phyloP scores from a whole-genome alignment of 257 asterid genomes.

The Fraxinus cuspidata region DNA sequence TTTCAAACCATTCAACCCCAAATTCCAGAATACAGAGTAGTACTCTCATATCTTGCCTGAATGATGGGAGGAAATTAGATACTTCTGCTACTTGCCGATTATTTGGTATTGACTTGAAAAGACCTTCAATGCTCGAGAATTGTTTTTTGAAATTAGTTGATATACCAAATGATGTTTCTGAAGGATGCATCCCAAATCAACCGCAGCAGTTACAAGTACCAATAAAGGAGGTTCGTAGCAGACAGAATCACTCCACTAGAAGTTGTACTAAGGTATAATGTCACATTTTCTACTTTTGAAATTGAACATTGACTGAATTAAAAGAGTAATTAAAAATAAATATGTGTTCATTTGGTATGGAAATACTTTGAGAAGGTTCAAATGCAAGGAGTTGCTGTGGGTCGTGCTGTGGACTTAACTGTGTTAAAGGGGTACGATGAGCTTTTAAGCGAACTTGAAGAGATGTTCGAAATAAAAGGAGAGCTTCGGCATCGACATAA shows the following conservation, averaged over 20 bases:
- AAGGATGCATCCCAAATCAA: constrained; percentile 37
- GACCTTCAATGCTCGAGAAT: constrained; percentile 44
- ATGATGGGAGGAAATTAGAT: constrained; percentile 52
- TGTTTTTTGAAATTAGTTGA: constrained; percentile 34
- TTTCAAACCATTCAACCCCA: constrained; percentile 41
- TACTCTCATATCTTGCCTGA: constrained; percentile 20
- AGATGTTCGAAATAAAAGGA: constrained; percentile 81
- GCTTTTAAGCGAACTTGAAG: constrained; percentile 77
- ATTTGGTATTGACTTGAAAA: constrained; percentile 84
- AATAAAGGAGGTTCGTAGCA: constrained; percentile 63
- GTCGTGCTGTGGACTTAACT: constrained; percentile 91
- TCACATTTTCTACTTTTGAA: neutral
- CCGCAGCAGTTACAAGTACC: constrained; percentile 40
- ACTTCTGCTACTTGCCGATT: constrained; percentile 54
- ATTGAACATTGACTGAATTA: neutral
- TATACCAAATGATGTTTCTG: constrained; percentile 31
- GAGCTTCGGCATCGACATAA: constrained; percentile 65
- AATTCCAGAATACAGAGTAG: constrained; percentile 33
- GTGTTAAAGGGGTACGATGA: constrained; percentile 71
- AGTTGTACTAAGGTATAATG: constrained; percentile 84
- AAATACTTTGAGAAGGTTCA: constrained; percentile 62
- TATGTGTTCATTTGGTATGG: constrained; percentile 18
- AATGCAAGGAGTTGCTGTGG: constrained; percentile 99
- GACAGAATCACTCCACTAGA: constrained; percentile 64
- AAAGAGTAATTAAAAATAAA: constrained; percentile 9